phyloP scores from a whole-genome alignment of 129 eudicot species.

The Scalesia atractyloides region DNA sequence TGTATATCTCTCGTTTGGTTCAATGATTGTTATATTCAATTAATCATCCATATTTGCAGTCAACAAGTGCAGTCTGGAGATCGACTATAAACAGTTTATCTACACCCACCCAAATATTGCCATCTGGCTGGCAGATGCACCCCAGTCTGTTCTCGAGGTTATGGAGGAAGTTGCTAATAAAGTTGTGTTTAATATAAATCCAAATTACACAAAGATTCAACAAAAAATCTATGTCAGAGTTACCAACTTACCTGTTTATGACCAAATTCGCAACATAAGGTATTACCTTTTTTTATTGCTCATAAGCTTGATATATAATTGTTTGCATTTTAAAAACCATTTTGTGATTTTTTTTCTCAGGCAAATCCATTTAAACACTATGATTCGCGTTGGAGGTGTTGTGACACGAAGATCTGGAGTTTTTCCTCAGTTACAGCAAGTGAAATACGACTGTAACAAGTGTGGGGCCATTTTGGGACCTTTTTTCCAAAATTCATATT shows the following conservation, averaged over 20 bases:
- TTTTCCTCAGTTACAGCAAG: conserved; percentile 98
- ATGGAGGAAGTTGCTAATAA: conserved; percentile 99
- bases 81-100: conserved; percentile 92
- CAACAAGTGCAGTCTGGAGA: conserved; percentile 95
- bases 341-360: conserved; percentile 34
- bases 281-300: conserved; percentile 16
- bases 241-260: conserved; percentile 94
- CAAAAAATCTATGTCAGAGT: conserved; percentile 85
- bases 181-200: conserved; percentile 78
- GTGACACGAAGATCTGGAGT: conserved; percentile 98
- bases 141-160: conserved; percentile 99
- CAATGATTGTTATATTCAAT: conserved; percentile 9
- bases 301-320: neutral
- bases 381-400: conserved; percentile 98
- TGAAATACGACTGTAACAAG: conserved; percentile 92
- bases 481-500: conserved; percentile 89
- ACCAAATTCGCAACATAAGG: conserved; percentile 99
- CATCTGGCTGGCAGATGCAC: conserved; percentile 99
- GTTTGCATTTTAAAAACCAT: neutral
- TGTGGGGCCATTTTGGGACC: conserved; percentile 91
- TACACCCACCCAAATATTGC: conserved; percentile 89
- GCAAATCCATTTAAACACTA: conserved; percentile 94
- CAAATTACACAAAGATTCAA: conserved; percentile 83
- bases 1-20: neutral
- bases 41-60: conserved; percentile 45